Evolutionary conservation across 805 yeast species (phyloP).

Genomic region (Candida insectalens): DNA sequence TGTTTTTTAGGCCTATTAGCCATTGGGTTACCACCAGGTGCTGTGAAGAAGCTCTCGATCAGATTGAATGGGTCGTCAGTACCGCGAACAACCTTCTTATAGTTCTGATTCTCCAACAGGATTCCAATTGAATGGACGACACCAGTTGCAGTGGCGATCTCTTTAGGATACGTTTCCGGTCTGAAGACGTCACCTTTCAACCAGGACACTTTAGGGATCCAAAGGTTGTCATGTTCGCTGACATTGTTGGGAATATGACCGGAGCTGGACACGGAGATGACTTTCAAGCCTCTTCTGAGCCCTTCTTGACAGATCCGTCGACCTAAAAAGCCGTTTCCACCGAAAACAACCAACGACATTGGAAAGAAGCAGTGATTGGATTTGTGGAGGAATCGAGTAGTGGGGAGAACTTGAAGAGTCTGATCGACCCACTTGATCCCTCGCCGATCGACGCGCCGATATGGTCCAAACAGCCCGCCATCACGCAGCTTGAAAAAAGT

Average conservation of each 20-base stretch:
- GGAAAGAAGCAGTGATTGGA: too few relatives aligned
- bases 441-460: too few relatives aligned
- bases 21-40: slow-evolving; percentile 53
- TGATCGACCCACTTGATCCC: too few relatives aligned
- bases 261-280: slow-evolving; percentile 50
- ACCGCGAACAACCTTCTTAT: slow-evolving; percentile 44
- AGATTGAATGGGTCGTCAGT: slow-evolving; percentile 21
- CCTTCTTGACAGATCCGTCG: slow-evolving; percentile 63
- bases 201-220: slow-evolving; percentile 61
- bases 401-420: too few relatives aligned
- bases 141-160: slow-evolving; percentile 40
- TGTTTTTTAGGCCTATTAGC: background rate
- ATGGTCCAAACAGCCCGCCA: too few relatives aligned
- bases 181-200: slow-evolving; percentile 56
- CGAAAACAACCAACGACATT: slow-evolving; percentile 67
- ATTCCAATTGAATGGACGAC: slow-evolving; percentile 84
- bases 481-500: background rate
- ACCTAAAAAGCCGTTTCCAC: slow-evolving; percentile 84
- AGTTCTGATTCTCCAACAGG: slow-evolving; percentile 55
- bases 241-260: slow-evolving; percentile 39
- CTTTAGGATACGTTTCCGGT: slow-evolving; percentile 43
- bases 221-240: slow-evolving; percentile 23
- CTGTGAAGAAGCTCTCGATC: slow-evolving; percentile 29
- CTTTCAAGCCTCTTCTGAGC: slow-evolving; percentile 49
- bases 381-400: too few relatives aligned